These are phyloP conservation scores for Blastomyces silverae DNA, from an alignment of 2,329 filamentous ascomycete species.

Conservation along the genomic window DNA sequence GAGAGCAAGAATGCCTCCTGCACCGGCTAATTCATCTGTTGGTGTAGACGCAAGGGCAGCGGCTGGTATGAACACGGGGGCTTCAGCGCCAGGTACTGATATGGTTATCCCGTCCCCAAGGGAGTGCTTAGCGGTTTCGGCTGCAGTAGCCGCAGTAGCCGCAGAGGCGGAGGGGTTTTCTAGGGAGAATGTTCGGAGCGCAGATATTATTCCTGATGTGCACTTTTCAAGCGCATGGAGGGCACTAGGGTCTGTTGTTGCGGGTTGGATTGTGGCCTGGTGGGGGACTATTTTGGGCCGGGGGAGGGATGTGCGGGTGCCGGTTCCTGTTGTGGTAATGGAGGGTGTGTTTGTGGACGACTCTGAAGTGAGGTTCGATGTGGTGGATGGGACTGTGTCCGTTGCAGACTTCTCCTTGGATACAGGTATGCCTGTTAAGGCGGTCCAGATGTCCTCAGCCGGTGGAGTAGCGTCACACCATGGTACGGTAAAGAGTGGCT, in stretches of 20 bases:
- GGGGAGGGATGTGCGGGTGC: slow-evolving; percentile 18
- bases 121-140: slow-evolving; percentile 1
- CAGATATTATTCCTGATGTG: slow-evolving; percentile 37
- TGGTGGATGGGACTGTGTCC: slow-evolving; percentile 18
- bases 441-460: slow-evolving; percentile 55
- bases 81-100: slow-evolving; percentile 29
- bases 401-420: slow-evolving; percentile 21
- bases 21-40: slow-evolving; percentile 40
- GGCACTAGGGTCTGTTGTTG: slow-evolving; percentile 36
- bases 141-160: slow-evolving; percentile 16
- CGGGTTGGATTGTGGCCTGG: slow-evolving; percentile 40
- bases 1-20: slow-evolving; percentile 37
- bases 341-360: slow-evolving; percentile 18
- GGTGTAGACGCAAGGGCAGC: slow-evolving; percentile 34
- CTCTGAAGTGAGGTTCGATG: slow-evolving; percentile 17
- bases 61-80: slow-evolving; percentile 34
- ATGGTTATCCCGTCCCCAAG: slow-evolving; percentile 30
- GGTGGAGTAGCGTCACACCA: slow-evolving; percentile 52
- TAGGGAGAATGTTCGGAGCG: slow-evolving; percentile 39
- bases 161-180: slow-evolving; percentile 35
- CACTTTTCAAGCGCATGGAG: slow-evolving; percentile 42
- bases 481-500: slow-evolving; percentile 57
- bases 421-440: slow-evolving; percentile 40
- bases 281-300: slow-evolving; percentile 28
- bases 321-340: slow-evolving; percentile 10